These are phyloP conservation scores for Thelonectria rubi DNA, from an alignment of 2,329 filamentous ascomycete species.

Conservation along the genomic window DNA sequence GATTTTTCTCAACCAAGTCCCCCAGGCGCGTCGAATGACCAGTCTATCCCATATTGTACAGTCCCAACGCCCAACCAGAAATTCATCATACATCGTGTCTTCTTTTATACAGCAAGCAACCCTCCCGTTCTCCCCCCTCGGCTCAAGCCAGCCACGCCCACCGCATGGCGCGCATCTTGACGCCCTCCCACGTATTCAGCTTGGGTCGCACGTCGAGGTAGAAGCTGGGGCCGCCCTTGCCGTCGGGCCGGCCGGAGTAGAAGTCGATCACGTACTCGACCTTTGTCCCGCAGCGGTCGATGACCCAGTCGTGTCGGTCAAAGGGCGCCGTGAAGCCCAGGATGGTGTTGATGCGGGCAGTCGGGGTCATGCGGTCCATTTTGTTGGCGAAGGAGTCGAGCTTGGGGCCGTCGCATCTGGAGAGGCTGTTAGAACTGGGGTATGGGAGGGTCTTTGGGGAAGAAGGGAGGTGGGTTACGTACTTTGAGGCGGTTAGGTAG, in stretches of 20 bases:
- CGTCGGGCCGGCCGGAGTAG: conserved; percentile 74
- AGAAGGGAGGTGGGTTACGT: conserved; percentile 40
- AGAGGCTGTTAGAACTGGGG: conserved; percentile 19
- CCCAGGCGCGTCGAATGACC: conserved; percentile 16
- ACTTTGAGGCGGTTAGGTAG: conserved; percentile 66
- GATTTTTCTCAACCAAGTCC: conserved; percentile 28
- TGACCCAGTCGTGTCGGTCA: conserved; percentile 96
- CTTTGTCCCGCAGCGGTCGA: conserved; percentile 86
- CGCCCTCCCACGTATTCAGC: conserved; percentile 72
- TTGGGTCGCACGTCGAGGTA: conserved; percentile 75
- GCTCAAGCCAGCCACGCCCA: conserved; percentile 58
- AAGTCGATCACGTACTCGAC: conserved; percentile 99
- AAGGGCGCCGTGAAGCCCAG: conserved; percentile 93
- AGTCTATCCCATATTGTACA: conserved; percentile 36
- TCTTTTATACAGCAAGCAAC: conserved; percentile 24
- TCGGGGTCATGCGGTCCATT: conserved; percentile 76
- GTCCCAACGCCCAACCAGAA: conserved; percentile 38
- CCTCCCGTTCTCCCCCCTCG: neutral
- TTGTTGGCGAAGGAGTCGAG: conserved; percentile 85
- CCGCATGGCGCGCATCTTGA: conserved; percentile 70
- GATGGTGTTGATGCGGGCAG: conserved; percentile 81
- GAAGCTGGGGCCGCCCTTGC: conserved; percentile 62
- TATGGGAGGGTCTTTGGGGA: neutral
- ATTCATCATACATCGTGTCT: conserved; percentile 37
- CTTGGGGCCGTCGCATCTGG: conserved; percentile 75